A percentile compares a stretch with the other conserved stretches of the same genome.
phyloP scores from a whole-genome alignment of 1,139 yeast genomes.

The Nakaseomyces bracarensis region DNA sequence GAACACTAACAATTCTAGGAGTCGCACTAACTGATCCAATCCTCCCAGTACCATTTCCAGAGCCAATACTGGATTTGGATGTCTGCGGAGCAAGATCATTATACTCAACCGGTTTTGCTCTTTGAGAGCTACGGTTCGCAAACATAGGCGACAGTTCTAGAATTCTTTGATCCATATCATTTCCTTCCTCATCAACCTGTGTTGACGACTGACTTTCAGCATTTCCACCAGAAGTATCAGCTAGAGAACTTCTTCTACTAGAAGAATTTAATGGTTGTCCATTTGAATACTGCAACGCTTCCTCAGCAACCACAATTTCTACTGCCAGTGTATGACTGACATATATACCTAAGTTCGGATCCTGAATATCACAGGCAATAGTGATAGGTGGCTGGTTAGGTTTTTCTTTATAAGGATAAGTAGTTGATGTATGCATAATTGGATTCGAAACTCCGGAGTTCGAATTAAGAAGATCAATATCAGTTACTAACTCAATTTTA shows the following conservation, averaged over 20 bases:
- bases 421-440: conserved; percentile 31
- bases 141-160: conserved; percentile 38
- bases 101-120: conserved; percentile 15
- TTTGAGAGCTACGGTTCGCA: conserved; percentile 30
- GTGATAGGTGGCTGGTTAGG: conserved; percentile 38
- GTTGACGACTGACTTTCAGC: neutral
- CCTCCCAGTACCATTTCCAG: conserved; percentile 10
- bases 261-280: conserved; percentile 28
- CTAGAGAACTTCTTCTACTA: conserved; percentile 11
- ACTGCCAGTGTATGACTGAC: conserved; percentile 70
- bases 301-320: conserved; percentile 93
- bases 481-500: conserved; percentile 66
- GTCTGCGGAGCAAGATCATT: conserved; percentile 15
- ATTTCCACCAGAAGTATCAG: conserved; percentile 12
- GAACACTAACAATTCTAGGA: conserved; percentile 46
- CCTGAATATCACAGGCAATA: conserved; percentile 73
- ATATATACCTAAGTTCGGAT: conserved; percentile 67
- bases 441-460: conserved; percentile 48
- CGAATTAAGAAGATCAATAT: conserved; percentile 48
- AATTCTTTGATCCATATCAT: conserved; percentile 33
- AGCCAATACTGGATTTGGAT: conserved; percentile 12
- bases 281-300: conserved; percentile 42
- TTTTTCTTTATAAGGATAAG: conserved; percentile 22
- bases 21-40: conserved; percentile 4
- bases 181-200: conserved; percentile 4